Conservation (phyloP, 768 basidiomycete genomes). For the Auriscalpium orientale region DNA sequence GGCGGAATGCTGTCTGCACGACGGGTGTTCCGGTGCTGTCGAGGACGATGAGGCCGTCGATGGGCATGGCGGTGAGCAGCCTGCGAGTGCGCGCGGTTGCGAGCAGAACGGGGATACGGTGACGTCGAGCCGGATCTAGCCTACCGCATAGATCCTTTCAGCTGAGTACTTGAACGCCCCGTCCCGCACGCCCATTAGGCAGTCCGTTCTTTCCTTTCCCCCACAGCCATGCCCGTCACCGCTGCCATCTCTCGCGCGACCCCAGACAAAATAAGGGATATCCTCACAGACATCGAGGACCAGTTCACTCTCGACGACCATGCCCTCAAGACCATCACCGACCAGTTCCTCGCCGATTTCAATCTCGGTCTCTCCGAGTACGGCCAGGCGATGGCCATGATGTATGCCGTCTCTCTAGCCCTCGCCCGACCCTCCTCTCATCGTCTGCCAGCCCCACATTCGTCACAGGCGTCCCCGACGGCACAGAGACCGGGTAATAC, state of each 20-base stretch:
- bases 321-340: constrained; percentile 59
- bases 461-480: constrained; percentile 92
- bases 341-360: constrained; percentile 77
- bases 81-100: too few relatives aligned
- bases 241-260: constrained; percentile 5
- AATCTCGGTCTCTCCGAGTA: constrained; percentile 64
- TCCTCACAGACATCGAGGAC: constrained; percentile 56
- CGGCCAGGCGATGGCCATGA: constrained; percentile 87
- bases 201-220: neutral
- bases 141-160: too few relatives aligned
- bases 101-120: too few relatives aligned
- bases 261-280: constrained; percentile 7
- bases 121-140: too few relatives aligned
- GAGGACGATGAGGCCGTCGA: constrained; percentile 16
- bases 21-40: constrained; percentile 17
- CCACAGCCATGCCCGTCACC: constrained; percentile 9
- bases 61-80: constrained; percentile 7
- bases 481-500: constrained; percentile 82
- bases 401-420: constrained; percentile 37
- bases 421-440: neutral
- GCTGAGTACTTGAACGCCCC: neutral
- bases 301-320: constrained; percentile 65
- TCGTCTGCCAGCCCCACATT: constrained; percentile 67
- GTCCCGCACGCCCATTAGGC: neutral
- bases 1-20: neutral